A percentile compares a stretch with the other conserved stretches of the same genome.
Conservation (phyloP, 2,329 filamentous ascomycete genomes). For the Rhynchosporium secalis region DNA sequence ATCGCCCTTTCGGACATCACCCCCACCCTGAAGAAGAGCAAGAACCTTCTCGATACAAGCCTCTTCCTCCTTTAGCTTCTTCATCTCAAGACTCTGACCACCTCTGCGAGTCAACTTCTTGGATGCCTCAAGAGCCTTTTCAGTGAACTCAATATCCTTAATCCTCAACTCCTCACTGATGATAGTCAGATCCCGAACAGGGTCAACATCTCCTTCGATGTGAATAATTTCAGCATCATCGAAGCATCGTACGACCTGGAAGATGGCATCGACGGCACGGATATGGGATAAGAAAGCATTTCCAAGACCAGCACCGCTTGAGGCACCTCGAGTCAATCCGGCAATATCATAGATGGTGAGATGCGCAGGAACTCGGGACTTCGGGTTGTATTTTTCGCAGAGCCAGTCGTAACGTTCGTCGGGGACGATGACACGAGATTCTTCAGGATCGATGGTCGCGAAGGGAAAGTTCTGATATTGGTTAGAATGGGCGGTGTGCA, state of each 20-base stretch:
- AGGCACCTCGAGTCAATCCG: constrained; percentile 91
- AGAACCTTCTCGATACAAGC: constrained; percentile 90
- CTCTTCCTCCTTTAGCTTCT: constrained; percentile 94
- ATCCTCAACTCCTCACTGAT: constrained; percentile 95
- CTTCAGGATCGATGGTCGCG: constrained; percentile 98
- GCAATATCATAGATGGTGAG: constrained; percentile 98
- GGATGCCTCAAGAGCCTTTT: constrained; percentile 89
- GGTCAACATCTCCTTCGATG: constrained; percentile 98
- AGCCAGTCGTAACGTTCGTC: constrained; percentile 97
- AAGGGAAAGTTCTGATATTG: constrained; percentile 84
- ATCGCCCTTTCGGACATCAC: constrained; percentile 87
- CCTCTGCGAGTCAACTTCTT: constrained; percentile 94
- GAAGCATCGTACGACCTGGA: constrained; percentile 95
- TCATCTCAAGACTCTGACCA: constrained; percentile 94
- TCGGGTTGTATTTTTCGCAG: constrained; percentile 94
- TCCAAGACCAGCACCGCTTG: constrained; percentile 94
- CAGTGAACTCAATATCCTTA: constrained; percentile 98
- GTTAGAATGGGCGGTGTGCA: constrained; percentile 28
- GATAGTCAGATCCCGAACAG: constrained; percentile 89
- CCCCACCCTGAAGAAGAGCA: constrained; percentile 78
- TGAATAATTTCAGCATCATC: constrained; percentile 99
- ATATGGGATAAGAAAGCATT: constrained; percentile 99
- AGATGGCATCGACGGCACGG: constrained; percentile 95
- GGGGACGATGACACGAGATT: constrained; percentile 94
- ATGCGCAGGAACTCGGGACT: constrained; percentile 95